Base-by-base conservation (phyloP, 2,329 filamentous ascomycete species). In the Pestalotiopsis fici region DNA sequence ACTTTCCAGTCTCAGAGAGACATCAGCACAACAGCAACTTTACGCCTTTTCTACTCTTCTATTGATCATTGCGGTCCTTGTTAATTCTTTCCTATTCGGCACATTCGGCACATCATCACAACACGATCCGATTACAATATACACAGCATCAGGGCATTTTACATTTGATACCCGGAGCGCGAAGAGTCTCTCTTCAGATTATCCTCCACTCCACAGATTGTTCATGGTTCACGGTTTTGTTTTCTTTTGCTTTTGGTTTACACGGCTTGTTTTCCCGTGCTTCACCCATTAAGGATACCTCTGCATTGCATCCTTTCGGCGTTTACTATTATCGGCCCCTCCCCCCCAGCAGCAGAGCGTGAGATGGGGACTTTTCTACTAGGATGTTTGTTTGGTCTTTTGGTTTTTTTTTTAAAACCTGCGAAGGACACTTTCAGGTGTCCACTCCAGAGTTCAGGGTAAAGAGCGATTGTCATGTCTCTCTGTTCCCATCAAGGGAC, bases 161-260 rank as follows among this genome's bases (percentile, higher is more conserved):
- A 69, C 70, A 74, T 71, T 50, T 77, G 76, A 78, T 78, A 78
- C 76, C 76, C 76, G 76, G 76, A 78, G 76, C 73, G 73, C 70
- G 70, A 67, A 70, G 68, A 69, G 70, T 71, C 70, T 64, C 64
- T 66, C 47, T 64, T 69, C 69, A 70, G 71, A 70, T 74, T 71
- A 71, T 50, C 71, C 59, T 74, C 73, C 71, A 77, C 75, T 77
- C 75, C 74, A 77, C 72, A 70, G 64, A 69, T 67, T 69, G 66
- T 69, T 66, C 50, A 57, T 39, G 50, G 63, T 70, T 67, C 69
- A 68, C 68, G 43, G 50, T 67, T 68, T n/a, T n/a, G n/a, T n/a
- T n/a, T n/a, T n/a, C n/a, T n/a, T 72, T 70, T 67, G 37, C 67
- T 69, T 64, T 66, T 62, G 13, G 25, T 35, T 35, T 66, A 65